These are phyloP conservation scores for Phtheirospermum japonicum DNA, from an alignment of 257 asterid genomes.

Conservation along the genomic window DNA sequence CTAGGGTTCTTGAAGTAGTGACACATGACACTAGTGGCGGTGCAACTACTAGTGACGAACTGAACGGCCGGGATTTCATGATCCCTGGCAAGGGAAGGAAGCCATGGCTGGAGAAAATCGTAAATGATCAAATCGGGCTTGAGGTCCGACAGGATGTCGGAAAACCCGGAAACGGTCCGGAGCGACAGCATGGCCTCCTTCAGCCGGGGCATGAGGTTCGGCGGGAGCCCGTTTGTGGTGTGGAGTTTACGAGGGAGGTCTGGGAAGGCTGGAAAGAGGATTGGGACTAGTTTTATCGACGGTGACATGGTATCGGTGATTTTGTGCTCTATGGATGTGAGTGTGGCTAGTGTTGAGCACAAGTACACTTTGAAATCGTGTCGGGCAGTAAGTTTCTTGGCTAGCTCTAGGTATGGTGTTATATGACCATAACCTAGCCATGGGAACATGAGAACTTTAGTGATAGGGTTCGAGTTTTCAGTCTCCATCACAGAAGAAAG, in stretches of 20 bases:
- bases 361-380: constrained; percentile 32
- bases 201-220: constrained; percentile 39
- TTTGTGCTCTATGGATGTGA: constrained; percentile 30
- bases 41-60: constrained; percentile 29
- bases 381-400: constrained; percentile 41
- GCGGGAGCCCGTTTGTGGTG: constrained; percentile 53
- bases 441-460: constrained; percentile 42
- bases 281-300: constrained; percentile 30
- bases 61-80: constrained; percentile 31
- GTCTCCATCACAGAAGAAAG: too few species aligned
- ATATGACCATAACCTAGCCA: constrained; percentile 55
- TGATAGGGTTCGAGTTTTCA: too few species aligned
- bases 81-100: constrained; percentile 20
- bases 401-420: constrained; percentile 45
- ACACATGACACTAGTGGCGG: constrained; percentile 15
- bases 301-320: constrained; percentile 10
- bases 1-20: constrained; percentile 20
- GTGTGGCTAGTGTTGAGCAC: constrained; percentile 43
- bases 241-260: constrained; percentile 35
- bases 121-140: constrained; percentile 40
- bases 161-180: background rate
- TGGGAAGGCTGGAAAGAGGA: constrained; percentile 11
- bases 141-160: constrained; percentile 21
- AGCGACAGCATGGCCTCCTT: constrained; percentile 33
- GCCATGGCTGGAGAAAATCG: constrained; percentile 42